Evolutionary conservation across 768 basidiomycete genomes (phyloP).

Genomic region (Tubosaeta sp.): DNA sequence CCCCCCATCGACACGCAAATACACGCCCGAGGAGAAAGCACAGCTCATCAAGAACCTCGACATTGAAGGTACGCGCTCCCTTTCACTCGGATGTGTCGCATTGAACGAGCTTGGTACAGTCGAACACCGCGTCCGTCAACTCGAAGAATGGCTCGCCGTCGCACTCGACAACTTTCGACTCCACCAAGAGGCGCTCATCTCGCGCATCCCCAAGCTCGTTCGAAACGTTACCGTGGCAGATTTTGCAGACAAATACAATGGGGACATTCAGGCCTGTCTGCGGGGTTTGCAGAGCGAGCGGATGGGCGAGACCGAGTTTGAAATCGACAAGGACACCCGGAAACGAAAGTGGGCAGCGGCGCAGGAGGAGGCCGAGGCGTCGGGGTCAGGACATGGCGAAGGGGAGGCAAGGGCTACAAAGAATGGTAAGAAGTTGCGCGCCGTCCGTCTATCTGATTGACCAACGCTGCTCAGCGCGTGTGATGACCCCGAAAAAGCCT

Average conservation of each 20-base stretch:
- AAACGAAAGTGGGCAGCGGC: slow-evolving; percentile 77
- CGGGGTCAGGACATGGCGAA: slow-evolving; percentile 29
- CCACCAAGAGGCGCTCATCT: slow-evolving; percentile 71
- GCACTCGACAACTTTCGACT: slow-evolving; percentile 69
- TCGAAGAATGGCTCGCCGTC: slow-evolving; percentile 71
- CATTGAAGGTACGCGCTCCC: slow-evolving; percentile 56
- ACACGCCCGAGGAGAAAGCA: slow-evolving; percentile 65
- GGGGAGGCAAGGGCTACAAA: slow-evolving; percentile 42
- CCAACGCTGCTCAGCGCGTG: slow-evolving; percentile 35
- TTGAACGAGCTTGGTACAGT: slow-evolving; percentile 38
- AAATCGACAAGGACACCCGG: slow-evolving; percentile 62
- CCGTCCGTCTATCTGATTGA: neutral
- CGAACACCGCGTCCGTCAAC: slow-evolving; percentile 67
- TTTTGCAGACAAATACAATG: slow-evolving; percentile 74
- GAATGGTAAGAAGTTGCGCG: slow-evolving; percentile 44
- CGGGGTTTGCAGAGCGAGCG: slow-evolving; percentile 65
- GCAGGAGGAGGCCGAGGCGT: slow-evolving; percentile 48
- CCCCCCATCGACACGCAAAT: slow-evolving; percentile 30
- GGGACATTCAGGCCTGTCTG: slow-evolving; percentile 67
- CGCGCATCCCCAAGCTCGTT: slow-evolving; percentile 71
- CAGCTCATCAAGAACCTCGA: slow-evolving; percentile 75
- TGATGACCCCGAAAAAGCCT: slow-evolving; percentile 48
- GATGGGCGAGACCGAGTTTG: slow-evolving; percentile 47
- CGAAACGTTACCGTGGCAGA: slow-evolving; percentile 70
- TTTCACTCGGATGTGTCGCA: neutral